phyloP scores from a whole-genome alignment of 441 rosid genomes.

The Raphanus hybrid region DNA sequence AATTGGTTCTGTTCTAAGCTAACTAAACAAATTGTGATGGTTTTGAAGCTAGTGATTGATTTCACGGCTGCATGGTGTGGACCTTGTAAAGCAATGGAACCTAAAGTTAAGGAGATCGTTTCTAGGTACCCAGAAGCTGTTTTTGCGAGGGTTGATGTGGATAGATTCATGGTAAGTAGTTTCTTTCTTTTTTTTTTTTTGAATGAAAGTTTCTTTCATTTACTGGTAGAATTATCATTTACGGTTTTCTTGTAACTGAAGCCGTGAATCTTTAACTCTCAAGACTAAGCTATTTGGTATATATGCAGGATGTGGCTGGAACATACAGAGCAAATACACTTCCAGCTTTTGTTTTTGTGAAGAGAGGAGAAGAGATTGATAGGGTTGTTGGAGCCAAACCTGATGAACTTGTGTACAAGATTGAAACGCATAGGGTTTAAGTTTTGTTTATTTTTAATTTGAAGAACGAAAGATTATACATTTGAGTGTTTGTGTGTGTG shows the following conservation, averaged over 20 bases:
- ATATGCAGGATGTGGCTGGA: conserved; percentile 60
- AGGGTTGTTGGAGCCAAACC: conserved; percentile 65
- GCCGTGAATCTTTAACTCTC: background rate
- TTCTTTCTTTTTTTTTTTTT: background rate
- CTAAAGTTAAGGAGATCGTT: conserved; percentile 55
- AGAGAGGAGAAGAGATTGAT: conserved; percentile 67
- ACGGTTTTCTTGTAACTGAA: background rate
- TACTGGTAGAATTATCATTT: background rate
- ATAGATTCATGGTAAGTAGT: conserved; percentile 50
- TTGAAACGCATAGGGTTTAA: conserved; percentile 49
- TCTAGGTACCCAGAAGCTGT: conserved; percentile 54
- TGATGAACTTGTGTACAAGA: conserved; percentile 60
- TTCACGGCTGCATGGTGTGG: conserved; percentile 86
- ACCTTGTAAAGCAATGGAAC: conserved; percentile 70
- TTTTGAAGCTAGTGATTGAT: conserved; percentile 68
- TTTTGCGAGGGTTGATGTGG: conserved; percentile 77
- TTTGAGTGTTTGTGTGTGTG: conserved; percentile 12
- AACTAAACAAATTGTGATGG: background rate
- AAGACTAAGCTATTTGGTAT: conserved; percentile 9
- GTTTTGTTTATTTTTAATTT: background rate
- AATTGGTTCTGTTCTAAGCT: conserved; percentile 12
- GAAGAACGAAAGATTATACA: background rate
- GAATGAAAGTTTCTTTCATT: background rate
- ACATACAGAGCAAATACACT: conserved; percentile 50
- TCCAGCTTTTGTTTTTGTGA: conserved; percentile 71